These are phyloP conservation scores for Helotiales sp. DNA, from an alignment of 2,329 filamentous ascomycete species.

Conservation along the genomic window DNA sequence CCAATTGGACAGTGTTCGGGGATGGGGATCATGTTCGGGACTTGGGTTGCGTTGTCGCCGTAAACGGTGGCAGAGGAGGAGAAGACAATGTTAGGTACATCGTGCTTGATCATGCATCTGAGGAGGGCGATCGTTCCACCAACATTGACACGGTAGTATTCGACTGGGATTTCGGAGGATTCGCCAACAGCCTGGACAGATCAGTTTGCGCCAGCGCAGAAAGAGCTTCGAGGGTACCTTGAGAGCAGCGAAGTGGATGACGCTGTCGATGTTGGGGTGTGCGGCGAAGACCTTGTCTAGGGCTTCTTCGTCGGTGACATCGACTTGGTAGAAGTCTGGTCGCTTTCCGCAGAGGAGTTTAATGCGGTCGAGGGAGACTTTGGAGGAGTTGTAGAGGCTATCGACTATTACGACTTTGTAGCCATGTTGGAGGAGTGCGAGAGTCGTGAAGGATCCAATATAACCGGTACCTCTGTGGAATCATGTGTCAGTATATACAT, in stretches of 20 bases:
- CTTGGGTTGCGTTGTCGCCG: slow-evolving; percentile 86
- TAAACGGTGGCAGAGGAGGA: slow-evolving; percentile 98
- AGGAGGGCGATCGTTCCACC: slow-evolving; percentile 89
- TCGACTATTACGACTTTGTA: slow-evolving; percentile 98
- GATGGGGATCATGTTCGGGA: slow-evolving; percentile 98
- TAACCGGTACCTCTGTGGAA: slow-evolving; percentile 87
- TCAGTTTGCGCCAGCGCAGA: slow-evolving; percentile 23
- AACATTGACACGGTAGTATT: slow-evolving; percentile 98
- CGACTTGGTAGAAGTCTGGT: slow-evolving; percentile 81
- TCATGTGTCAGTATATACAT: slow-evolving; percentile 37
- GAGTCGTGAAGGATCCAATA: slow-evolving; percentile 95
- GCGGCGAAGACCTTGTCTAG: slow-evolving; percentile 87
- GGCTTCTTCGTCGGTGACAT: slow-evolving; percentile 83
- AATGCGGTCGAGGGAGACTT: slow-evolving; percentile 91
- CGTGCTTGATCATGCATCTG: slow-evolving; percentile 83
- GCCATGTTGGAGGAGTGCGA: slow-evolving; percentile 88
- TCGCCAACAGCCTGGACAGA: slow-evolving; percentile 83
- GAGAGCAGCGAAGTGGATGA: slow-evolving; percentile 97
- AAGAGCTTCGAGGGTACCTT: slow-evolving; percentile 66
- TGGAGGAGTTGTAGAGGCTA: slow-evolving; percentile 95
- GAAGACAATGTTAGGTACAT: slow-evolving; percentile 97
- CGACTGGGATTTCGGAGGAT: slow-evolving; percentile 89
- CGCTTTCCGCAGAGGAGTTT: slow-evolving; percentile 91
- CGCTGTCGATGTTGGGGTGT: slow-evolving; percentile 93
- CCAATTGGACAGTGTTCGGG: slow-evolving; percentile 95